Evolutionary conservation across 2,329 filamentous ascomycete species (phyloP).

Genomic region (Scopulariopsis brevicaulis): DNA sequence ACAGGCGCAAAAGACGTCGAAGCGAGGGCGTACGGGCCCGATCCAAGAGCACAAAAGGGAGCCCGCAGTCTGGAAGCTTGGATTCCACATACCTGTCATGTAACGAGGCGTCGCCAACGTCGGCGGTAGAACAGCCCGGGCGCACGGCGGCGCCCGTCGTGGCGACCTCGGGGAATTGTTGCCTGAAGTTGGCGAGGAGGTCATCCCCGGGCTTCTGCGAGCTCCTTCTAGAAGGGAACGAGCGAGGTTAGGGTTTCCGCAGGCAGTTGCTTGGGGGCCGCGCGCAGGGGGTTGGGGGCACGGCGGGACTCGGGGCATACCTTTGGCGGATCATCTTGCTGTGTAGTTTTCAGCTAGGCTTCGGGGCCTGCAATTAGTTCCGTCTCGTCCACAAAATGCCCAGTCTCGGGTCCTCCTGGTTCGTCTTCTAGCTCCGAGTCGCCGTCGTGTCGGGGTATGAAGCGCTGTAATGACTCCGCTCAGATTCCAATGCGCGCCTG

Average conservation of each 20-base stretch:
- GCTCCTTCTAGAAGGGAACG: constrained; percentile 44
- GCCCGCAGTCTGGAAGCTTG: neutral
- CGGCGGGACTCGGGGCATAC: constrained; percentile 11
- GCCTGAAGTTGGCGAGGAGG: constrained; percentile 72
- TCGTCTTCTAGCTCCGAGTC: neutral
- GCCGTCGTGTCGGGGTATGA: neutral
- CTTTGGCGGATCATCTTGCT: constrained; percentile 21
- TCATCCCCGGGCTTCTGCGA: constrained; percentile 80
- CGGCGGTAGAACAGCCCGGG: neutral
- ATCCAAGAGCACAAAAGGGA: neutral
- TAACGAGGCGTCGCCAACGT: constrained; percentile 2
- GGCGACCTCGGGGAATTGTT: constrained; percentile 66
- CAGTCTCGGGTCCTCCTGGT: neutral
- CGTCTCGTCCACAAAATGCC: neutral
- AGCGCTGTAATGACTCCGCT: neutral
- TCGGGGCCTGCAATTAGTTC: neutral
- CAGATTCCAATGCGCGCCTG: neutral
- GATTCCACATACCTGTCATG: constrained; percentile 19
- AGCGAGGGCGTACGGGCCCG: neutral
- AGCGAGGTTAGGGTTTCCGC: neutral
- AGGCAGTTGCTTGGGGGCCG: neutral
- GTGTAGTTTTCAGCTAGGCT: neutral
- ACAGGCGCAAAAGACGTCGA: neutral
- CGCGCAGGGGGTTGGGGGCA: neutral
- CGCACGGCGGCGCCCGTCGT: constrained; percentile 26